Conservation (phyloP, 2,329 filamentous ascomycete species). For the Penicillium sp. region DNA sequence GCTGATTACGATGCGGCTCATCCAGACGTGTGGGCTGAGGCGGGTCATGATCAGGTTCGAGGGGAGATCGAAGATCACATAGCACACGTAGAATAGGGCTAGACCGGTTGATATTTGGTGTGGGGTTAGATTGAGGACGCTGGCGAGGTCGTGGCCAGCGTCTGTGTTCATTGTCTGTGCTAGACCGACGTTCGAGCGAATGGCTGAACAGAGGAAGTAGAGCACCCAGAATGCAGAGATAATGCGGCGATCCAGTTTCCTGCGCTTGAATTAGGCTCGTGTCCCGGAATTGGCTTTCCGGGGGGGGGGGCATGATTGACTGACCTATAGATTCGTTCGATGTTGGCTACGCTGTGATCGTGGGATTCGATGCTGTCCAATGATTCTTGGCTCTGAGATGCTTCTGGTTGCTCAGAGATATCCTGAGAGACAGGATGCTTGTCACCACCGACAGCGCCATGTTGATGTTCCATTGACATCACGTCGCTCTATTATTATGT, state of each 20-base stretch:
- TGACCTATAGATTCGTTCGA: conserved; percentile 43
- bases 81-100: conserved; percentile 87
- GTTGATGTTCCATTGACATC: conserved; percentile 12
- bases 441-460: conserved; percentile 1
- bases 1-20: conserved; percentile 85
- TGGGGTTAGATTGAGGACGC: conserved; percentile 65
- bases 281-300: background rate
- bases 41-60: conserved; percentile 87
- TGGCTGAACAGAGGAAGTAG: conserved; percentile 89
- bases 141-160: conserved; percentile 70
- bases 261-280: conserved; percentile 20
- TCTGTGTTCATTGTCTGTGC: conserved; percentile 88
- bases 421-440: conserved; percentile 14
- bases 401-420: conserved; percentile 14
- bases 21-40: conserved; percentile 83
- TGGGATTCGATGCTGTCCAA: conserved; percentile 23
- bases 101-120: conserved; percentile 81
- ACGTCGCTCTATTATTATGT: conserved; percentile 1
- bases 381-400: background rate
- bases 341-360: conserved; percentile 34
- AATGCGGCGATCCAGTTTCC: conserved; percentile 59
- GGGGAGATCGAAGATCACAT: conserved; percentile 84
- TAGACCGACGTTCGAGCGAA: conserved; percentile 86
- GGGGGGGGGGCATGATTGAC: background rate
- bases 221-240: conserved; percentile 80